These are phyloP conservation scores for Corrigiola litoralis DNA, from an alignment of 179 eudicot species.

Conservation along the genomic window DNA sequence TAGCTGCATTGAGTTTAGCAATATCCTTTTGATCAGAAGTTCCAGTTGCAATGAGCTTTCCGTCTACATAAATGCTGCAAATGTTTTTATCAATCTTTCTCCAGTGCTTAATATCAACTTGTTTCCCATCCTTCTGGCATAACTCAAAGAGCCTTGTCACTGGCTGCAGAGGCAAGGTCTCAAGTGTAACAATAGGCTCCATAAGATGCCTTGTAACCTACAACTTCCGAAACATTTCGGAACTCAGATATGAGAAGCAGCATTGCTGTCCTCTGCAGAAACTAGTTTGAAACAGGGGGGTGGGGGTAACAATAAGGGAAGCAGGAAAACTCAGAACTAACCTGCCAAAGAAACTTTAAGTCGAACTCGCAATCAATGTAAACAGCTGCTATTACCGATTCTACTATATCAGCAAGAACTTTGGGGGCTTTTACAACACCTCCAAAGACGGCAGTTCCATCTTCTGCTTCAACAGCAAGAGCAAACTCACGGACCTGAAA, in stretches of 20 bases:
- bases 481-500: conserved; percentile 67
- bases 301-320: not conserved
- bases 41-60: conserved; percentile 42
- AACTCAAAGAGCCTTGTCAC: conserved; percentile 62
- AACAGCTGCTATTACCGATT: conserved; percentile 79
- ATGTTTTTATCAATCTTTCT: conserved; percentile 38
- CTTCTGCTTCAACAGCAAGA: conserved; percentile 58
- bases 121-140: conserved; percentile 72
- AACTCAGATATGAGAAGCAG: not conserved
- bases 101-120: conserved; percentile 42
- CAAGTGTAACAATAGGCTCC: conserved; percentile 68
- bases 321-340: conserved; percentile 8
- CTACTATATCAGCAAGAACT: conserved; percentile 85
- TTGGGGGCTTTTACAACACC: conserved; percentile 80
- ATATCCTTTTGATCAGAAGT: conserved; percentile 57
- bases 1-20: conserved; percentile 74
- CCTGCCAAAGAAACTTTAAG: conserved; percentile 62
- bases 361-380: conserved; percentile 59
- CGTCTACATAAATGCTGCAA: conserved; percentile 58
- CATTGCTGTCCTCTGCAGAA: not conserved
- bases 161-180: conserved; percentile 60
- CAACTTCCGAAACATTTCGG: not conserved
- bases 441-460: conserved; percentile 52
- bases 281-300: not conserved
- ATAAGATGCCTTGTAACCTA: conserved; percentile 52